phyloP scores from a whole-genome alignment of 495 filamentous ascomycete genomes.

The Barbatosphaeria neglecta region DNA sequence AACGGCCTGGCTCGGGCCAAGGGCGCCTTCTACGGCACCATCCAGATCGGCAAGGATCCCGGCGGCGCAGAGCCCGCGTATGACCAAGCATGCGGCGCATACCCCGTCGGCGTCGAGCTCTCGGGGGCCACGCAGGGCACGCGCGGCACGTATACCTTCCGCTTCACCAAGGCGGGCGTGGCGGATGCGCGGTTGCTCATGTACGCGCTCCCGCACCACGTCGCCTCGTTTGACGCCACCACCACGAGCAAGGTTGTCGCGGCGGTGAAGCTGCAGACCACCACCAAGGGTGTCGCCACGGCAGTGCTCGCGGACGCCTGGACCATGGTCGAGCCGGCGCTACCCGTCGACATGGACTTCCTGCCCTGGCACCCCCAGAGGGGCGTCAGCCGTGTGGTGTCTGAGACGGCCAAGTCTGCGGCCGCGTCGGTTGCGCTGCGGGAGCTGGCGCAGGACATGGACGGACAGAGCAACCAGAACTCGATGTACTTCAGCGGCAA shows the following conservation, averaged over 20 bases:
- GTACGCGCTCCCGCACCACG: slow-evolving; percentile 85
- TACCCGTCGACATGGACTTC: slow-evolving; percentile 65
- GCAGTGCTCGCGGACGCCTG: slow-evolving; percentile 66
- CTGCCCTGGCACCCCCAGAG: slow-evolving; percentile 55
- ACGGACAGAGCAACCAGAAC: slow-evolving; percentile 58
- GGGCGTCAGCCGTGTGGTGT: slow-evolving; percentile 41
- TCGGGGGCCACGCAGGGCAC: slow-evolving; percentile 47
- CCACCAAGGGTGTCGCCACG: slow-evolving; percentile 72
- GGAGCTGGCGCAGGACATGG: slow-evolving; percentile 65
- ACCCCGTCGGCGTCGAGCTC: slow-evolving; percentile 49
- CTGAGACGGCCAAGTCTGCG: slow-evolving; percentile 33
- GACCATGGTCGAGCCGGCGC: slow-evolving; percentile 62
- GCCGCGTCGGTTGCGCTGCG: slow-evolving; percentile 46
- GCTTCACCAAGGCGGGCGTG: slow-evolving; percentile 57
- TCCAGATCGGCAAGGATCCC: slow-evolving; percentile 71
- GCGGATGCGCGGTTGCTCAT: slow-evolving; percentile 51
- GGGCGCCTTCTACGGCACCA: slow-evolving; percentile 47
- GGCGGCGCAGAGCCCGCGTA: slow-evolving; percentile 52
- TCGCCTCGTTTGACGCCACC: slow-evolving; percentile 53
- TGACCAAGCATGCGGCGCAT: slow-evolving; percentile 67
- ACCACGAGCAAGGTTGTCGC: slow-evolving; percentile 44
- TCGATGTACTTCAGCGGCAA: slow-evolving; percentile 97
- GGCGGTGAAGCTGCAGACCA: slow-evolving; percentile 56
- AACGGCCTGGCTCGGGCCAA: slow-evolving; percentile 29
- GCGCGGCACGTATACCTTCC: slow-evolving; percentile 59